Base-by-base conservation (phyloP, 768 basidiomycete species). In the Phlegmacium glaucopus region DNA sequence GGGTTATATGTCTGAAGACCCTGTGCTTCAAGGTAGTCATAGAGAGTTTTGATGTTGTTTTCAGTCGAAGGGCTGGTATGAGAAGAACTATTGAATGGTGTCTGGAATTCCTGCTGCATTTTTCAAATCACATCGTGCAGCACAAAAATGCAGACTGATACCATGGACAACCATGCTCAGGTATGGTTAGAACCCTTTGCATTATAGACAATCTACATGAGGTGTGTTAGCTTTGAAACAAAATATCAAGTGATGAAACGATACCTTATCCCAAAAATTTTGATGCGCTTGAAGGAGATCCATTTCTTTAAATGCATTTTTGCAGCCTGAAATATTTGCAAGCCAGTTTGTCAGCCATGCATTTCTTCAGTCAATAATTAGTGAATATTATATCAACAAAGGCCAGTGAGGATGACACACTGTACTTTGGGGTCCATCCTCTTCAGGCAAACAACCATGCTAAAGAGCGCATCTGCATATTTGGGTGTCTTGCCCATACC, bases 211-310 rank as follows among this genome's bases (percentile, higher is more conserved):
- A 57, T 36, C 56, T 57, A 11, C n/a, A n/a, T n/a, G n/a, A n/a
- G n/a, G n/a, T n/a, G n/a, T n/a, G n/a, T n/a, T n/a, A n/a, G n/a
- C n/a, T n/a, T n/a, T n/a, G n/a, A n/a, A n/a, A n/a, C n/a, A n/a
- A n/a, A n/a, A n/a, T n/a, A n/a, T n/a, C n/a, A n/a, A n/a, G n/a
- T n/a, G n/a, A n/a, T 39, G 38, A 39, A 39, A 16, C 4, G 17
- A 16, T 3, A 61, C 60, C 49, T 64, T 63, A 1, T 45, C 37
- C 58, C 58, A 64, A 34, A 60, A 61, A 29, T 60, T 60, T 42
- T 42, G 44, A 36, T 59, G 58, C 38, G 57, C 58, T 37, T 59
- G 50, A 1, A 57, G 43, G 32, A 62, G 49, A 44, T 62, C 61
- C 40, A 63, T 55, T 37, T 61, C 61, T 32, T 58, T 59, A 49